These are phyloP conservation scores for Symbiotaphrina buchneri DNA, from an alignment of 495 filamentous ascomycete genomes.

Conservation along the genomic window DNA sequence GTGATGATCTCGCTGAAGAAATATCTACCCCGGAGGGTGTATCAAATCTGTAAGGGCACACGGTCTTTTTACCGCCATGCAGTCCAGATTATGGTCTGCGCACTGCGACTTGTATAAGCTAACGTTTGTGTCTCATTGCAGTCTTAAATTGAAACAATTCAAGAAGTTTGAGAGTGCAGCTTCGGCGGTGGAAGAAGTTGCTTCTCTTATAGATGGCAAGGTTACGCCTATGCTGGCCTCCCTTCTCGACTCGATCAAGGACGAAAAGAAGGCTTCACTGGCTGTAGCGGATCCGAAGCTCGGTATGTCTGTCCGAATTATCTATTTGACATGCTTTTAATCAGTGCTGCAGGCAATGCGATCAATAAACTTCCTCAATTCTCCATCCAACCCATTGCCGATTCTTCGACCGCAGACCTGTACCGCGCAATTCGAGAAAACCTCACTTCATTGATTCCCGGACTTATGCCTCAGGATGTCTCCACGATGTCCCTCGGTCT, in stretches of 20 bases:
- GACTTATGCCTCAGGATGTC: constrained; percentile 62
- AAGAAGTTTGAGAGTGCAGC: constrained; percentile 88
- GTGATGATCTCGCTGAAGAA: constrained; percentile 50
- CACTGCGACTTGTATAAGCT: not conserved
- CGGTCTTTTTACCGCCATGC: constrained; percentile 7
- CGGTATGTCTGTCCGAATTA: constrained; percentile 21
- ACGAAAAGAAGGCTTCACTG: constrained; percentile 91
- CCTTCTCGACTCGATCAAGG: constrained; percentile 76
- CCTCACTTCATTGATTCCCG: constrained; percentile 76
- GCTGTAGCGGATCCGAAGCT: constrained; percentile 92
- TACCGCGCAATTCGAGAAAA: constrained; percentile 87
- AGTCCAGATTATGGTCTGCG: too few species aligned
- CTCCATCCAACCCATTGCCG: constrained; percentile 65
- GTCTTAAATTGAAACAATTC: constrained; percentile 89
- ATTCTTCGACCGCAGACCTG: constrained; percentile 65
- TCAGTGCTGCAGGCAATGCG: constrained; percentile 31
- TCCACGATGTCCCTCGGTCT: constrained; percentile 87
- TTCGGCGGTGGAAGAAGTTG: constrained; percentile 66
- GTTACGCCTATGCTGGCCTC: constrained; percentile 73
- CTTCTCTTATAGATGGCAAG: constrained; percentile 76
- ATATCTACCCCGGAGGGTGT: constrained; percentile 65
- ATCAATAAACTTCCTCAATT: constrained; percentile 84
- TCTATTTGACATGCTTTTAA: not conserved
- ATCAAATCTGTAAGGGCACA: constrained; percentile 67
- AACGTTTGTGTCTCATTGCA: constrained; percentile 19